Evolutionary conservation across 345 rosid species (phyloP), one percentile per base, ranked within the genome.

Genomic region (Dipteronia dyeriana): DNA sequence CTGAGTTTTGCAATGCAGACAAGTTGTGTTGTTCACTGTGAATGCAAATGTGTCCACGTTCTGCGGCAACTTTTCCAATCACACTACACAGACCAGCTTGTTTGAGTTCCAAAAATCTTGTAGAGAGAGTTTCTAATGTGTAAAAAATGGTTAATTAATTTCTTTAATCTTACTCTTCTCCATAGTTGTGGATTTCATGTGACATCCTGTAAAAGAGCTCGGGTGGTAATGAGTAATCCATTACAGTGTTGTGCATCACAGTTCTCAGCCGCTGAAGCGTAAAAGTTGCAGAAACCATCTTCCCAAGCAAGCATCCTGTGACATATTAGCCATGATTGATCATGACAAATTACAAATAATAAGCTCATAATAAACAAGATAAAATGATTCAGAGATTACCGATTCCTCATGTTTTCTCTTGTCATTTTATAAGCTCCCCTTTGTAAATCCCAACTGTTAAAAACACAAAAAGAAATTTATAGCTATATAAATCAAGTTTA

Each of bases 301-400:
- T 71, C 75, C 75, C 75, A 71, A 31, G 75, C 75, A 54, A 71
- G 75, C 65, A 71, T 71, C 75, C 75, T 71, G 64, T 3, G 34
- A 57, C 47, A 29, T 17, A 29, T 26, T 3, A 31, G 41, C 22
- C 63, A 26, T 71, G 19, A 68, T 23, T 22, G 5, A 22, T 19
- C 57, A 45, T 25, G 5, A 26, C 29, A 34, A 62, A 62, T 9
- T 0, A 11, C 62, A n/a, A n/a, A 60, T 20, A 7, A 20, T 22
- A 25, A 17, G 65, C 13, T 22, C 23, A 29, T 5, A 4, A 34
- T 4, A 25, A 64, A 64, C 41, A 25, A 64, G 68, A 11, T 2
- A 26, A 31, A 64, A 12, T 25, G 68, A 47, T 51, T 25, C 9
- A 70, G 60, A 16, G 25, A 29, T 34, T 69, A 71, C 75, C 75